Conservation (phyloP, 768 basidiomycete genomes). For the Inosperma sp. region DNA sequence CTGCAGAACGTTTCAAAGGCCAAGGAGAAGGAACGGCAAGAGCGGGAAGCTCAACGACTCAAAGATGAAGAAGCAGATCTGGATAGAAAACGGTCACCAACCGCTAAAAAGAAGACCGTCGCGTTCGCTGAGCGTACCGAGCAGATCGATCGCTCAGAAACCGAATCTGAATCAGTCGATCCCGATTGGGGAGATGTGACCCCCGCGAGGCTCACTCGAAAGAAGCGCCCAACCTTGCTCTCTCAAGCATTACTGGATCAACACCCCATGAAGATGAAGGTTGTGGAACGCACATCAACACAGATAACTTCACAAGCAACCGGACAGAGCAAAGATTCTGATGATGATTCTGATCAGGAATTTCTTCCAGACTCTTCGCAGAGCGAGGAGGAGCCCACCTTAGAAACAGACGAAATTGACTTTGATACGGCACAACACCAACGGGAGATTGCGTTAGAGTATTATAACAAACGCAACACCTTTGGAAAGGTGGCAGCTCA, state of each 20-base stretch:
- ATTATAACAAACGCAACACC: slow-evolving; percentile 54
- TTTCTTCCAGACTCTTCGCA: slow-evolving; percentile 20
- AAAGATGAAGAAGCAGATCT: slow-evolving; percentile 27
- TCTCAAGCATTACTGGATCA: slow-evolving; percentile 32
- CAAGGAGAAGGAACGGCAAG: slow-evolving; percentile 36
- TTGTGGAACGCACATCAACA: slow-evolving; percentile 59
- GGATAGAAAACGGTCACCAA: slow-evolving; percentile 18
- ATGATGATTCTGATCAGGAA: slow-evolving; percentile 59
- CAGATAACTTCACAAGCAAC: slow-evolving; percentile 18
- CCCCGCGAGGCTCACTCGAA: slow-evolving; percentile 43
- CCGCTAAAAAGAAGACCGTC: slow-evolving; percentile 56
- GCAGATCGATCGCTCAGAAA: slow-evolving; percentile 19
- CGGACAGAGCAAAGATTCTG: slow-evolving; percentile 46
- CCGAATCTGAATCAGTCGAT: slow-evolving; percentile 9
- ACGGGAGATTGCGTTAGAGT: slow-evolving; percentile 69
- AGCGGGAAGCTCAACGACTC: slow-evolving; percentile 29
- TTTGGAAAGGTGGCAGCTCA: slow-evolving; percentile 52
- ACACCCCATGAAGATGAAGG: slow-evolving; percentile 60
- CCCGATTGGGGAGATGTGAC: slow-evolving; percentile 54
- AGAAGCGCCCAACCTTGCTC: slow-evolving; percentile 34
- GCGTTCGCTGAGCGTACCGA: slow-evolving; percentile 50
- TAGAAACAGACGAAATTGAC: slow-evolving; percentile 49
- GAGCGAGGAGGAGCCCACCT: slow-evolving; percentile 25
- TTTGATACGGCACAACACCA: slow-evolving; percentile 62
- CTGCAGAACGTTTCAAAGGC: slow-evolving; percentile 42